Evolutionary conservation across 1,139 yeast species (phyloP), one percentile per base, ranked within the genome.

Genomic region (Hemisphaericaspora xylofermentans): DNA sequence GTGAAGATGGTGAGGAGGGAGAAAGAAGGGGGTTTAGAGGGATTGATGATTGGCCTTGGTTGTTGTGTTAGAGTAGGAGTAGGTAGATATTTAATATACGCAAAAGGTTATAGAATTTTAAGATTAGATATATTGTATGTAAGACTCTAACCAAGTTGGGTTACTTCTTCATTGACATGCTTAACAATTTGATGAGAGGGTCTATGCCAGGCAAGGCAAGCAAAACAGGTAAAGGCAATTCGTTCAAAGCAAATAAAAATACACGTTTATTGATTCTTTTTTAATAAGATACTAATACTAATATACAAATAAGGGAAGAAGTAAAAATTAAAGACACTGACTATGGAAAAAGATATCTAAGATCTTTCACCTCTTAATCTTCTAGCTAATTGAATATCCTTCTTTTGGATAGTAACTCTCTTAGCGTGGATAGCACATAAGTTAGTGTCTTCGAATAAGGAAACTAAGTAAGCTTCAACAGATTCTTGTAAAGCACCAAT

Each of bases 321-420:
- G 35, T 38, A 38, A 35, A 22, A 33, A 16, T 24, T 14, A 22
- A 25, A 25, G 24, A 33, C 25, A 19, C 12, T 12, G 19, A 6
- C 8, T 13, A 14, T 6, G 8, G 7, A 16, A n/a, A 15, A 14
- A 16, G 14, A 36, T 43, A 48, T 53, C 54, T 78, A 82, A 58
- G 88, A 78, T 82, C 93, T 84, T 77, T 84, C 98, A 71, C 98
- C 98, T 80, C 98, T 89, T 71, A 91, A 85, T 84, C 98, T 93
- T 82, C 98, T 89, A 57, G 98, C 98, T 69, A 91, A 85, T 76
- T 89, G 96, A 72, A 91, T 89, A 73, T 91, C 98, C 84, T 91
- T 91, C 95, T 91, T 93, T 80, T 91, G 97, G 74, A 91, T 91
- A 57, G 98, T 91, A 64, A 91, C 97, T 82, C 98, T 88, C 91